phyloP scores from a whole-genome alignment of 345 rosid genomes.

The Gossypium bickii region DNA sequence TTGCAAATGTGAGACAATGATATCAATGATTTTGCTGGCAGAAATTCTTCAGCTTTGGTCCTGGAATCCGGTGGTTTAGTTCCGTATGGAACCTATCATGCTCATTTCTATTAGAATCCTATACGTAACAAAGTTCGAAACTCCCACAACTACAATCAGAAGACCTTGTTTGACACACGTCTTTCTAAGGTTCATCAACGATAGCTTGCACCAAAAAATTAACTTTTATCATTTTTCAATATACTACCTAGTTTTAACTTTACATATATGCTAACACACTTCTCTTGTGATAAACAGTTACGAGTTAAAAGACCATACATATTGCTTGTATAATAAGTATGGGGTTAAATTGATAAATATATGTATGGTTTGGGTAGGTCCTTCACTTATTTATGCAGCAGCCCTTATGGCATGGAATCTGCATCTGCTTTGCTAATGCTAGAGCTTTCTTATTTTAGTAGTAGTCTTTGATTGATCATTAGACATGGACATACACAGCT shows the following conservation, averaged over 20 bases:
- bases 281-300: no score
- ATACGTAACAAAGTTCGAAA: no score
- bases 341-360: no score
- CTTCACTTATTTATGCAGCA: background rate
- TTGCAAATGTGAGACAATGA: background rate
- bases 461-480: background rate
- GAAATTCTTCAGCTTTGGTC: conserved; percentile 6
- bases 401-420: background rate
- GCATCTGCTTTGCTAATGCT: background rate
- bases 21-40: background rate
- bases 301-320: no score
- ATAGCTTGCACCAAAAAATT: no score
- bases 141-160: background rate
- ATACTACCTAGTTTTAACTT: no score
- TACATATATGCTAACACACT: no score
- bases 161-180: background rate
- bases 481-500: background rate
- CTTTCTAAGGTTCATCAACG: background rate
- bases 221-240: no score
- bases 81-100: no score
- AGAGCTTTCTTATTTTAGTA: background rate
- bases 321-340: no score
- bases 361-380: no score
- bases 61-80: background rate
- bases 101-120: no score